Conservation (phyloP, 768 basidiomycete genomes). For the Leccinum ochraceum region DNA sequence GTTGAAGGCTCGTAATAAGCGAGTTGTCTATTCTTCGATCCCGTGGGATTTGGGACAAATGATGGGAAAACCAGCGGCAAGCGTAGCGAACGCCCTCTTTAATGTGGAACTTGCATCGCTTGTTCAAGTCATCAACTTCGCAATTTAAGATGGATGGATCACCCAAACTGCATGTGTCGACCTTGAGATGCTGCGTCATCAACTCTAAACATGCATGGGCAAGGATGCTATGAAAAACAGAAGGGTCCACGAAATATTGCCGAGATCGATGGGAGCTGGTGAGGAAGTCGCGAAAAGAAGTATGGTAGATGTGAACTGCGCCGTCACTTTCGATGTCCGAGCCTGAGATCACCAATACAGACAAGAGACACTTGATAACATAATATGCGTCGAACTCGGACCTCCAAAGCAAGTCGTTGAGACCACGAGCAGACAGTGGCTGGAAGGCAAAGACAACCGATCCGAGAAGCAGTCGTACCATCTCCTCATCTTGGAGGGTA, state of each 20-base stretch:
- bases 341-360: constrained; percentile 17
- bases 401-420: constrained; percentile 13
- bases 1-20: constrained; percentile 12
- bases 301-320: constrained; percentile 21
- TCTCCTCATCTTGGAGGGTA: constrained; percentile 13
- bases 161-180: constrained; percentile 16
- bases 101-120: constrained; percentile 13
- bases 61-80: constrained; percentile 23
- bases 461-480: constrained; percentile 12
- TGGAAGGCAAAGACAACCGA: constrained; percentile 14
- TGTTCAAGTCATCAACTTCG: constrained; percentile 16
- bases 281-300: constrained; percentile 26
- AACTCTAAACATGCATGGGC: constrained; percentile 17
- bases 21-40: constrained; percentile 2
- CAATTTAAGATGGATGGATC: constrained; percentile 14
- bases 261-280: constrained; percentile 14
- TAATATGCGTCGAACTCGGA: constrained; percentile 10
- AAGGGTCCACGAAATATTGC: constrained; percentile 16
- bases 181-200: constrained; percentile 17
- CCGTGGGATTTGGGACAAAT: constrained; percentile 15
- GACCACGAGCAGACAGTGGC: constrained; percentile 16
- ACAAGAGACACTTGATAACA: constrained; percentile 14
- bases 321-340: constrained; percentile 7
- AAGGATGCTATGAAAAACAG: constrained; percentile 13
- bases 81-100: constrained; percentile 20